A percentile compares a stretch with the other conserved stretches of the same genome.
Evolutionary conservation across 202 grass and related monocot genomes (phyloP).

Genomic region (Panicum hallii): DNA sequence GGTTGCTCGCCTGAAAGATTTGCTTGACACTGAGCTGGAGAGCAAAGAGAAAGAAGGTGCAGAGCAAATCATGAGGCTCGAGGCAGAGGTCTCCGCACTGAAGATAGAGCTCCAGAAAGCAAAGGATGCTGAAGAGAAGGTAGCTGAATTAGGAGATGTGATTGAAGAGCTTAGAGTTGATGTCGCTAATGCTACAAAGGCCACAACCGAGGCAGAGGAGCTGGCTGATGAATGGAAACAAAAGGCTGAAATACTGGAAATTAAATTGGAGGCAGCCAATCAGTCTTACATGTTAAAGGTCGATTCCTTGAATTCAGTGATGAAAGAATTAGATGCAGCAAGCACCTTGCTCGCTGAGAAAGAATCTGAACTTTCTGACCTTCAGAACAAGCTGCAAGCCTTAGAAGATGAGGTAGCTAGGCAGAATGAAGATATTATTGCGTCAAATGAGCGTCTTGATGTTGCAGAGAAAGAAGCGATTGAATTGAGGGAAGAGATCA

Average conservation of each 20-base stretch:
- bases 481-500: slow-evolving; percentile 55
- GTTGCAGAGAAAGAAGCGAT: slow-evolving; percentile 56
- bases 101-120: slow-evolving; percentile 63
- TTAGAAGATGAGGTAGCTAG: slow-evolving; percentile 67
- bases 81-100: slow-evolving; percentile 42
- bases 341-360: slow-evolving; percentile 55
- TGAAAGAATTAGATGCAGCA: slow-evolving; percentile 63
- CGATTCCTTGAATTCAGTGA: slow-evolving; percentile 56
- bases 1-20: slow-evolving; percentile 50
- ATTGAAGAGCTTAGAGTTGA: slow-evolving; percentile 60
- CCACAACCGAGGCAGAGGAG: slow-evolving; percentile 48
- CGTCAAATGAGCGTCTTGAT: slow-evolving; percentile 48
- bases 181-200: slow-evolving; percentile 51
- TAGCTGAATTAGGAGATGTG: slow-evolving; percentile 51
- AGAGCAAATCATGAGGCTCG: slow-evolving; percentile 56
- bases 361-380: slow-evolving; percentile 57
- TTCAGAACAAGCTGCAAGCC: slow-evolving; percentile 55
- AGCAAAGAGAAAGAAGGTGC: slow-evolving; percentile 48
- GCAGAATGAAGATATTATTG: slow-evolving; percentile 58
- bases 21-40: slow-evolving; percentile 49
- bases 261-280: slow-evolving; percentile 61
- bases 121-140: slow-evolving; percentile 55
- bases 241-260: slow-evolving; percentile 55
- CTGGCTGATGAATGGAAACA: slow-evolving; percentile 54
- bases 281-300: slow-evolving; percentile 58